These are phyloP conservation scores for Melanopsichium pennsylvanicum DNA, from an alignment of 1,284 basidiomycete species.

Conservation along the genomic window DNA sequence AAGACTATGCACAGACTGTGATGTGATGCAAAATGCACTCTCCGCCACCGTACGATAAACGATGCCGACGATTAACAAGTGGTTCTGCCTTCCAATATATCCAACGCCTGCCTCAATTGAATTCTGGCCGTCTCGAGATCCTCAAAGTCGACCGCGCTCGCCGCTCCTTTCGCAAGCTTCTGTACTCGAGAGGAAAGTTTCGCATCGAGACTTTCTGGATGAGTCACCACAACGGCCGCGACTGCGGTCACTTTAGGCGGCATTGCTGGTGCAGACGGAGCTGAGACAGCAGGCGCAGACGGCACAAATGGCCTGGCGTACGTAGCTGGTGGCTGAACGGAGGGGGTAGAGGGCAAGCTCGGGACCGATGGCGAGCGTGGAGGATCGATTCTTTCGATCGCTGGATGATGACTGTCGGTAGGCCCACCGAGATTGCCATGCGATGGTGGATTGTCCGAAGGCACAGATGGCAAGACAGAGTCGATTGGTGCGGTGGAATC, in stretches of 20 bases:
- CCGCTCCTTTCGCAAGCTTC: conserved; percentile 58
- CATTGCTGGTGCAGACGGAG: conserved; percentile 2
- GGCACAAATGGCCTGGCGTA: conserved; percentile 1
- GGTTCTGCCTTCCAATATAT: conserved; percentile 51
- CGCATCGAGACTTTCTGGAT: conserved; percentile 70
- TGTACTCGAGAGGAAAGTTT: conserved; percentile 46
- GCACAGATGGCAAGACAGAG: conserved; percentile 26
- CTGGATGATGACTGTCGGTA: conserved; percentile 24
- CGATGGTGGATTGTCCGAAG: conserved; percentile 9
- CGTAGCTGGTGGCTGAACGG: background rate
- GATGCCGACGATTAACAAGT: too few relatives aligned
- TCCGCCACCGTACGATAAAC: too few relatives aligned
- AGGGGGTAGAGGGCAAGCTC: conserved; percentile 9
- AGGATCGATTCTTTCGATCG: conserved; percentile 35
- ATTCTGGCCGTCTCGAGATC: conserved; percentile 59
- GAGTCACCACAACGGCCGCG: conserved; percentile 61
- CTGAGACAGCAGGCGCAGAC: conserved; percentile 70
- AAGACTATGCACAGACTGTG: too few relatives aligned
- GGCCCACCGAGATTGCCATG: too few relatives aligned
- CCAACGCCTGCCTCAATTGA: conserved; percentile 56
- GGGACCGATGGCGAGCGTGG: conserved; percentile 14
- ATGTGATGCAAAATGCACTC: too few relatives aligned
- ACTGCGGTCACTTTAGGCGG: too few relatives aligned
- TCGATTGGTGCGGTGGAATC: background rate
- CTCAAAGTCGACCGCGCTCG: conserved; percentile 63